Conservation (phyloP, 108 stramenopile genomes). For the Nannochloropsis oceanica region DNA sequence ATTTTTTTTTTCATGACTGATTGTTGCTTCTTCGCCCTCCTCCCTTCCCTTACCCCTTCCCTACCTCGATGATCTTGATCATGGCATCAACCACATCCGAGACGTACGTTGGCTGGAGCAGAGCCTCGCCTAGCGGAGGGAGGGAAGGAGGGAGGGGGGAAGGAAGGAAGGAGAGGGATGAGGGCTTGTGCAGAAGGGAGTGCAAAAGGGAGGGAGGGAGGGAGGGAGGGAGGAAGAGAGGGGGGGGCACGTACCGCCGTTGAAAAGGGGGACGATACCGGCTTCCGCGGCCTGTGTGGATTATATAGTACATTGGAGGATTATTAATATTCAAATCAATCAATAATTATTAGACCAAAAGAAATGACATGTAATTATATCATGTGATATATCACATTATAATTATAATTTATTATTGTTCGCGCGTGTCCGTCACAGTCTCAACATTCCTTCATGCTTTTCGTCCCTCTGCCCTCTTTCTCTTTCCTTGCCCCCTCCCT, state of each 20-base stretch:
- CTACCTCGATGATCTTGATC: conserved; percentile 21
- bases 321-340: too few relatives aligned
- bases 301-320: too few relatives aligned
- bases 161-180: not conserved
- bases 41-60: not conserved
- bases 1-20: too few relatives aligned
- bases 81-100: conserved; percentile 75
- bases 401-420: too few relatives aligned
- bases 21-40: too few relatives aligned
- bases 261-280: conserved; percentile 57
- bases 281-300: conserved; percentile 8
- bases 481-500: not conserved
- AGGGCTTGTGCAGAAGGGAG: not conserved
- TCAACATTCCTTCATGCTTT: not conserved
- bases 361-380: too few relatives aligned
- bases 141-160: too few relatives aligned
- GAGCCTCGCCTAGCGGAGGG: conserved; percentile 44
- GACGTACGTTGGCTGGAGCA: conserved; percentile 83
- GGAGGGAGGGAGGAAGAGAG: not conserved
- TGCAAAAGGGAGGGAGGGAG: not conserved
- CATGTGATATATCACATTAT: too few relatives aligned
- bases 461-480: too few relatives aligned
- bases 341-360: too few relatives aligned
- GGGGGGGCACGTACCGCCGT: conserved; percentile 40
- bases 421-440: too few relatives aligned